These are phyloP conservation scores for Septoria linicola DNA, from an alignment of 2,329 filamentous ascomycete species.

Conservation along the genomic window DNA sequence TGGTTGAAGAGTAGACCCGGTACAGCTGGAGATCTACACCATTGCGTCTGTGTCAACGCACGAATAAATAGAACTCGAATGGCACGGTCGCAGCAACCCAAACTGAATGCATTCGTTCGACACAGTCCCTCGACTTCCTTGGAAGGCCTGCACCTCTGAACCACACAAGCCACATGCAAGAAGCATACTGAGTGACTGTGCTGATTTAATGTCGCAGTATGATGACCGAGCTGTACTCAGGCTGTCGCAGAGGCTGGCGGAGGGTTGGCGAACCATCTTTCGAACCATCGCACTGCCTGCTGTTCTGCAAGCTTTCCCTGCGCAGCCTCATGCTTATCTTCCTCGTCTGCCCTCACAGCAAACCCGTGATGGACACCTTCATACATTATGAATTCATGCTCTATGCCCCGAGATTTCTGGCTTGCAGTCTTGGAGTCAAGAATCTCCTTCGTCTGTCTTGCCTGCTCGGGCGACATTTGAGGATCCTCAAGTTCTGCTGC, in stretches of 20 bases:
- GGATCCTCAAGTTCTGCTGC: constrained; percentile 35
- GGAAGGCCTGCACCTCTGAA: too few species aligned
- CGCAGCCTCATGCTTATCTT: constrained; percentile 36
- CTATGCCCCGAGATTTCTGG: constrained; percentile 35
- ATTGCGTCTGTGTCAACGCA: too few species aligned
- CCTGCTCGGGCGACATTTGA: constrained; percentile 35
- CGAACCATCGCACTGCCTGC: constrained; percentile 42
- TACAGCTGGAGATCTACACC: too few species aligned
- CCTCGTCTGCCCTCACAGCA: constrained; percentile 38
- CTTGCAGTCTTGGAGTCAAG: constrained; percentile 38
- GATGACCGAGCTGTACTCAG: too few species aligned
- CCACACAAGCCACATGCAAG: too few species aligned
- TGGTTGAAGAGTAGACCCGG: too few species aligned
- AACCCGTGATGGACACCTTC: constrained; percentile 41
- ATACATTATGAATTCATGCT: constrained; percentile 42
- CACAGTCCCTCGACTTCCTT: too few species aligned
- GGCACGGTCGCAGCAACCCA: too few species aligned
- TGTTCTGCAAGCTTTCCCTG: constrained; percentile 40
- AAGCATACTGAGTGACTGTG: too few species aligned
- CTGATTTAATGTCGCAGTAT: too few species aligned
- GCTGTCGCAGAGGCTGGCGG: constrained; percentile 3
- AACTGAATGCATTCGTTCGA: too few species aligned
- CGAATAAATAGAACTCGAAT: too few species aligned
- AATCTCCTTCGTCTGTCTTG: constrained; percentile 37
- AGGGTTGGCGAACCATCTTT: constrained; percentile 35